phyloP scores from a whole-genome alignment of 1,284 basidiomycete genomes.

The Papiliotrema fonsecae region DNA sequence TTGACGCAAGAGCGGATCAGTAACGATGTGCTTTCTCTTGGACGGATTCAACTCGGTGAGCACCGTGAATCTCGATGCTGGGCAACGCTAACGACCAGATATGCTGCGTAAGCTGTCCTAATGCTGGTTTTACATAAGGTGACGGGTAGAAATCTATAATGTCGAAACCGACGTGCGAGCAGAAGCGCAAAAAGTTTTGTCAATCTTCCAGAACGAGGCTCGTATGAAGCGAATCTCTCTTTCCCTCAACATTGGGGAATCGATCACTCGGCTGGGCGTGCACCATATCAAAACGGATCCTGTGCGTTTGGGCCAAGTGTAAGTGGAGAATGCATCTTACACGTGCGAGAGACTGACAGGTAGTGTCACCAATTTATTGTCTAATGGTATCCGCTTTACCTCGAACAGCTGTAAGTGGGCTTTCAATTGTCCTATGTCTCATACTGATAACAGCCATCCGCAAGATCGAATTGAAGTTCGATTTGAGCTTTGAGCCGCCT shows the following conservation, averaged over 20 bases:
- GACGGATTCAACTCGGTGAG: conserved; percentile 46
- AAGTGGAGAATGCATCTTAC: conserved; percentile 2
- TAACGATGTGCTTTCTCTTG: conserved; percentile 50
- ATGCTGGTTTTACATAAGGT: neutral
- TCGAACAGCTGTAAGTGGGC: conserved; percentile 22
- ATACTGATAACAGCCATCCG: conserved; percentile 15
- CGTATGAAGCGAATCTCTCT: conserved; percentile 43
- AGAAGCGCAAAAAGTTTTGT: conserved; percentile 41
- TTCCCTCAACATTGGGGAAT: conserved; percentile 23
- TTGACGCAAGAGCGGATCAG: conserved; percentile 49
- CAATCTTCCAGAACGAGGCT: conserved; percentile 48
- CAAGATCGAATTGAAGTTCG: conserved; percentile 32
- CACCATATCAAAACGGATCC: conserved; percentile 37
- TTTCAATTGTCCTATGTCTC: neutral
- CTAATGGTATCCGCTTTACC: conserved; percentile 43
- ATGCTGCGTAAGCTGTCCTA: conserved; percentile 31
- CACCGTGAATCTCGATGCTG: neutral
- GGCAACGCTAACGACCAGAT: conserved; percentile 15
- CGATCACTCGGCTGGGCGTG: conserved; percentile 18
- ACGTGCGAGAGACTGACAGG: neutral
- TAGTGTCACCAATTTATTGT: conserved; percentile 40
- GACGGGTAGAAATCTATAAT: conserved; percentile 29
- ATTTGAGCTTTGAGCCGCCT: conserved; percentile 35
- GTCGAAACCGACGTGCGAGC: conserved; percentile 41
- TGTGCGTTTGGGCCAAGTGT: conserved; percentile 42